A percentile compares a stretch with the other conserved stretches of the same genome.
phyloP scores from a whole-genome alignment of 1,139 yeast species.

The Nakaseomyces sp. region DNA sequence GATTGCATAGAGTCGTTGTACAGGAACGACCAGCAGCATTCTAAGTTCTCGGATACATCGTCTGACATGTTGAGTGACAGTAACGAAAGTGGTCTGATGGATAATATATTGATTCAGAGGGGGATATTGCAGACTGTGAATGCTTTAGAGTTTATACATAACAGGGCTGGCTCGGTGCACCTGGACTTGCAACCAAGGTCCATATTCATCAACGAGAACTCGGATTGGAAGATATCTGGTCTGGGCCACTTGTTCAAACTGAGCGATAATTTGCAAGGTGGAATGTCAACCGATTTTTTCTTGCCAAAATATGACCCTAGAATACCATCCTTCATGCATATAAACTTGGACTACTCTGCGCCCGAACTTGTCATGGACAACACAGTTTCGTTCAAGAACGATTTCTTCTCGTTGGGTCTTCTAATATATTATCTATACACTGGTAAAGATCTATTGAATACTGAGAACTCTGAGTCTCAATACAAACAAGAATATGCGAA shows the following conservation, averaged over 20 bases:
- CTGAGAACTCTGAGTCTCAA: conserved; percentile 41
- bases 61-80: neutral
- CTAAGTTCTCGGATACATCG: neutral
- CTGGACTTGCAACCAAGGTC: conserved; percentile 72
- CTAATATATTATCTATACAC: conserved; percentile 60
- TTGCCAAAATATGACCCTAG: conserved; percentile 50
- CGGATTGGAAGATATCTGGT: conserved; percentile 92
- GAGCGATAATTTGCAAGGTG: conserved; percentile 31
- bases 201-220: conserved; percentile 67
- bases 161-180: conserved; percentile 66
- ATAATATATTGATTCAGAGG: conserved; percentile 69
- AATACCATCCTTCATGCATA: conserved; percentile 61
- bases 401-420: conserved; percentile 75
- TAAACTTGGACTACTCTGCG: conserved; percentile 65
- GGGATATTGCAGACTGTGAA: conserved; percentile 74
- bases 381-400: conserved; percentile 57
- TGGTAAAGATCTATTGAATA: conserved; percentile 39
- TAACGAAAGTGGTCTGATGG: conserved; percentile 26
- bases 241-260: conserved; percentile 41
- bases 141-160: conserved; percentile 75
- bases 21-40: conserved; percentile 14
- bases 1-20: conserved; percentile 46
- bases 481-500: conserved; percentile 40
- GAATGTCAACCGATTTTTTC: conserved; percentile 37
- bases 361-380: conserved; percentile 64